Evolutionary conservation across 2,329 filamentous ascomycete species (phyloP), one percentile per base, ranked within the genome.

Genomic region (Niveomyces coronatus): DNA sequence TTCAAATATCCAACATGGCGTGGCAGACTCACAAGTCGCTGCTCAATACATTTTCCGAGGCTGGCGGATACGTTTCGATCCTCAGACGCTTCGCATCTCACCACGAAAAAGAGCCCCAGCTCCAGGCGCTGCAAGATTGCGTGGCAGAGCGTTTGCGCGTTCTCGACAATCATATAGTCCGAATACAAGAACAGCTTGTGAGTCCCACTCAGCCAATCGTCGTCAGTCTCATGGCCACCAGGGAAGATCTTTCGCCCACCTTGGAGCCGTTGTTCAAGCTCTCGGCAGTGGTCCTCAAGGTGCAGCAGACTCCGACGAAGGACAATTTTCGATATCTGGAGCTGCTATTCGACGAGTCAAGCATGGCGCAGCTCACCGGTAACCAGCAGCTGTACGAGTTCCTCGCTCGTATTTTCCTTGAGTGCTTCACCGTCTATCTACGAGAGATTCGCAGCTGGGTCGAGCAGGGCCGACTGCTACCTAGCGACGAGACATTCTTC

Each of bases 401-500:
- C 27, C 64, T 91, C 5, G 76, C 76, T 2, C 63, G 64, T 0
- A 67, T 91, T 4, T 91, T 95, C 53, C 79, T 91, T 39, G 72
- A 82, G 31, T 94, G 85, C 52, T 82, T 95, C 42, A 74, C 79
- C 41, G 77, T 85, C 2, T 96, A 94, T 55, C 68, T 93, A 26
- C 77, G 77, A 27, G 85, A 87, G 0, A 81, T 95, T 31, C 72
- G 79, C 24, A 63, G 70, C 13, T 96, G 89, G 89, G 89, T 94
- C 78, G 78, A 85, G 49, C 71, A 76, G 26, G 89, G 89, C 1
- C 74, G 78, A 38, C 61, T 94, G 4, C 64, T 74, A 3, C 60
- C 71, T 1, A 68, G 70, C 2, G 79, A 87, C 46, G 75, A 76
- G 44, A 70, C 76, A 1, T 91, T 94, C 53, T 94, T 94, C 50